These are phyloP conservation scores for Auricularia sp. DNA, from an alignment of 768 basidiomycete species.

Conservation along the genomic window DNA sequence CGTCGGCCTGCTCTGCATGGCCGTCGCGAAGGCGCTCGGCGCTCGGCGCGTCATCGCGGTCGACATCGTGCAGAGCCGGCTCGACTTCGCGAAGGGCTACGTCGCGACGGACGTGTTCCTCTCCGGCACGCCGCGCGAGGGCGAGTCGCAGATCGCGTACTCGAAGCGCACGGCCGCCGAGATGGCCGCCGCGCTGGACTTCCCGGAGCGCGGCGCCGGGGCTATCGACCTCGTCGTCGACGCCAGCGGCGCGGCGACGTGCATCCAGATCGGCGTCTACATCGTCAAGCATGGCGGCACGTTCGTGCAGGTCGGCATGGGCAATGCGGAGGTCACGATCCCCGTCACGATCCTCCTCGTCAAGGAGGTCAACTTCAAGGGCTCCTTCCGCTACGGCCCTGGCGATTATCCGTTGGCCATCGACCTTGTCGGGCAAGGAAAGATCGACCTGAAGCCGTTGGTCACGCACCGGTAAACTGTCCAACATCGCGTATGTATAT, in stretches of 20 bases:
- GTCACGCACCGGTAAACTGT: constrained; percentile 52
- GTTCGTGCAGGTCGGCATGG: constrained; percentile 69
- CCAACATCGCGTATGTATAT: too few species aligned
- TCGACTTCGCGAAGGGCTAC: constrained; percentile 82
- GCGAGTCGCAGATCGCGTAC: constrained; percentile 60
- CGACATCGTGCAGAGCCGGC: constrained; percentile 63
- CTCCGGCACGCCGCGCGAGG: constrained; percentile 46
- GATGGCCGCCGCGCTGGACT: constrained; percentile 54
- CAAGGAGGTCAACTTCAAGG: constrained; percentile 76
- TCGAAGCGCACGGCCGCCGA: constrained; percentile 59
- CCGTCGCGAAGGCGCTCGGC: constrained; percentile 86
- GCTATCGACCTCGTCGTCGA: constrained; percentile 83
- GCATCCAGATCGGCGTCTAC: constrained; percentile 62
- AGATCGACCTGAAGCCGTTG: constrained; percentile 77
- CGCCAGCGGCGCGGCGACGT: constrained; percentile 86
- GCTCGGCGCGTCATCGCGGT: constrained; percentile 77
- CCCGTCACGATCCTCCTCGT: constrained; percentile 51
- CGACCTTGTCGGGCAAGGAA: constrained; percentile 68
- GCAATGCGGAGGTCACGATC: constrained; percentile 61
- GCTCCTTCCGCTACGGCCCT: constrained; percentile 88
- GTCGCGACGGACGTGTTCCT: constrained; percentile 69
- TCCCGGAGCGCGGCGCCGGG: constrained; percentile 58
- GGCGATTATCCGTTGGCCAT: constrained; percentile 83
- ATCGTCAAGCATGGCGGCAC: constrained; percentile 17
- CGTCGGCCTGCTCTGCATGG: constrained; percentile 80